Base-by-base conservation (phyloP, 768 basidiomycete species). In the Sutorius australiensis region DNA sequence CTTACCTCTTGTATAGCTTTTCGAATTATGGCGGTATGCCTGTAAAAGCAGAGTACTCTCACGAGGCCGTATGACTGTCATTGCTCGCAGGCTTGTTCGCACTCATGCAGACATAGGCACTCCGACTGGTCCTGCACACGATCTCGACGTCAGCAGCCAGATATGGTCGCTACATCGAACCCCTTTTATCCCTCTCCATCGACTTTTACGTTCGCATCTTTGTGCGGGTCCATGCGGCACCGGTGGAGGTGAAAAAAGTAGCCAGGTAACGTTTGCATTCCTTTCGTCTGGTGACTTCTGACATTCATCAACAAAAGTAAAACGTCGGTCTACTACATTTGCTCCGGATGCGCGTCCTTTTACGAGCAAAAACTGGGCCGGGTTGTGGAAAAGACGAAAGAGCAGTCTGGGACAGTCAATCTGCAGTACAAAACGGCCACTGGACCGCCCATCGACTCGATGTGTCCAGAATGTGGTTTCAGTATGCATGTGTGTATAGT, bases 171-270 rank as follows among this genome's bases (percentile, higher is more conserved):
- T 89, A 86, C 64, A 92, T 99, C 55, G 80, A 88, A 59, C 97
- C 97, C 10, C 72, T 97, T 7, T 71, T 97, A 4, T 94, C 89
- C 0, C 75, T 99, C 31, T 95, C 92, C 14, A 95, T 99, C 64
- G 97, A 99, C 63, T 99, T 98, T 68, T 99, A 99, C 67, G 86
- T 97, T 24, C 87, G 97, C 4, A 64, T 98, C 17, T 99, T 98
- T 63, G 82, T 98, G 14, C 83, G 87, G 10, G 74, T 99, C 5
- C 75, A 81, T 48, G 78, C 86, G 0, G 76, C 84, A 3, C 86
- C 93, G 0, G 69, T 86, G 27, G 85, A 94, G 67, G 94, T 95
- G 39, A 99, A 99, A 71, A 84, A 83, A 55, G 72, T 81, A 5
- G 75, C 87, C 21, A 82, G 83, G 95, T 95, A 64, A 58, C n/a